A percentile compares a stretch with the other conserved stretches of the same genome.
Conservation (phyloP, 805 yeast species). For the Kazachstania africana region DNA sequence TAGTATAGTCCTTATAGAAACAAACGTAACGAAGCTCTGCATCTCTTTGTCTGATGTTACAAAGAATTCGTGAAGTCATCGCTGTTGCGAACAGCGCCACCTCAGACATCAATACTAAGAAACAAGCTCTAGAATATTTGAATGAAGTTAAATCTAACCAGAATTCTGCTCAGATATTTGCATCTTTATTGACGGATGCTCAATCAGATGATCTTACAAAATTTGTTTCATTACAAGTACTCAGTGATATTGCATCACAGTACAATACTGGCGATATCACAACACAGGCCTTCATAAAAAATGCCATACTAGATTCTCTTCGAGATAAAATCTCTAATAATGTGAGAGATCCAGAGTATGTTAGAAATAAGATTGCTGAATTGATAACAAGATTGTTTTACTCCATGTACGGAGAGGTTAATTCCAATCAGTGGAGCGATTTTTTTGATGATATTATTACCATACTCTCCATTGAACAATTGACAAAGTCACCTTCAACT, state of each 20-base stretch:
- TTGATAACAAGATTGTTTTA: conserved; percentile 23
- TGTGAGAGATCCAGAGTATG: conserved; percentile 20
- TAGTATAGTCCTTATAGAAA: no score
- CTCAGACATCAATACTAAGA: conserved; percentile 48
- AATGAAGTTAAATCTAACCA: conserved; percentile 18
- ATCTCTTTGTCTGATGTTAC: conserved; percentile 13
- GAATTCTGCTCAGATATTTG: conserved; percentile 18
- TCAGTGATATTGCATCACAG: conserved; percentile 15
- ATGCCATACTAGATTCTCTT: conserved; percentile 14
- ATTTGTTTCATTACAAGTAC: conserved; percentile 24
- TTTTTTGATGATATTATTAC: conserved; percentile 23
- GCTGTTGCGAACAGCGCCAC: conserved; percentile 67
- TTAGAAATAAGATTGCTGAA: conserved; percentile 26
- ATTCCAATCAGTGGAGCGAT: conserved; percentile 21
- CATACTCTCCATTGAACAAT: conserved; percentile 12
- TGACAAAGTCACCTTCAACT: conserved; percentile 2
- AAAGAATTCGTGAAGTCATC: conserved; percentile 80
- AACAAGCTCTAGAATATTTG: conserved; percentile 34
- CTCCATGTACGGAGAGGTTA: conserved; percentile 22
- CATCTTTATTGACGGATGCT: conserved; percentile 15
- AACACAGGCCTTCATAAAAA: conserved; percentile 14
- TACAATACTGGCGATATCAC: no score
- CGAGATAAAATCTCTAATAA: conserved; percentile 12
- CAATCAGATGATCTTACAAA: conserved; percentile 19
- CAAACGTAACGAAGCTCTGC: no score